Evolutionary conservation across 2,329 filamentous ascomycete species (phyloP), one percentile per base, ranked within the genome.

Genomic region (Pseudogymnoascus sp.): DNA sequence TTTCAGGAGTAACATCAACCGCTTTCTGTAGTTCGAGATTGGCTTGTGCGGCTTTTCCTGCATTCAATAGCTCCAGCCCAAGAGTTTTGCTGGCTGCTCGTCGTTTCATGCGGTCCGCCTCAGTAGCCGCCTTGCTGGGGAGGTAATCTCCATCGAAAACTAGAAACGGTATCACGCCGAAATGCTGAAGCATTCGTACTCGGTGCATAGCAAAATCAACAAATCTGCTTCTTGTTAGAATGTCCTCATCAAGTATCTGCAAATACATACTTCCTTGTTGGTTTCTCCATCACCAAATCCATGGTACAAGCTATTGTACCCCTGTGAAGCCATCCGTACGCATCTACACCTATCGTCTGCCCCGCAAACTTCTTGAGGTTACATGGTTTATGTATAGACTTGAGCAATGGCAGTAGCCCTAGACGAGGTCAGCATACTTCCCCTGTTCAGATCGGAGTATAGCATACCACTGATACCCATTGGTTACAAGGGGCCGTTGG

Each of bases 301-400:
- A 94, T 85, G 66, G 93, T 91, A 78, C 93, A 97, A 59, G 90
- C 84, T 67, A 95, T 87, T 55, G 92, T 92, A 61, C 92, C 95
- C 68, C 94, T 88, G 75, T 99, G 94, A 62, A 99, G 86, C 94
- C 95, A 99, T 73, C 93, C 94, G 81, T 99, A 99, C 63, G 90
- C 93, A 75, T 99, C 94, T 36, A 99, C 87, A n/a, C 90, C 95
- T 55, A 99, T 83, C 1, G 89, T 96, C 76, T 96, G 87, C 60
- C 93, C 94, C 11, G 84, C 79, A 75, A 90, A 97, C 71, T 92
- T 92, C 73, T 92, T 95, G 64, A 99, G 81, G 69, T 91, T 89
- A 60, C 85, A 89, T 72, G 90, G 89, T 72, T 90, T 92, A 64
- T 99, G 94, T 62, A 99, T 97, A 52, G 94, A 97, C 77, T 97